phyloP scores from a whole-genome alignment of 495 filamentous ascomycete species.

The Tuber aestivum region DNA sequence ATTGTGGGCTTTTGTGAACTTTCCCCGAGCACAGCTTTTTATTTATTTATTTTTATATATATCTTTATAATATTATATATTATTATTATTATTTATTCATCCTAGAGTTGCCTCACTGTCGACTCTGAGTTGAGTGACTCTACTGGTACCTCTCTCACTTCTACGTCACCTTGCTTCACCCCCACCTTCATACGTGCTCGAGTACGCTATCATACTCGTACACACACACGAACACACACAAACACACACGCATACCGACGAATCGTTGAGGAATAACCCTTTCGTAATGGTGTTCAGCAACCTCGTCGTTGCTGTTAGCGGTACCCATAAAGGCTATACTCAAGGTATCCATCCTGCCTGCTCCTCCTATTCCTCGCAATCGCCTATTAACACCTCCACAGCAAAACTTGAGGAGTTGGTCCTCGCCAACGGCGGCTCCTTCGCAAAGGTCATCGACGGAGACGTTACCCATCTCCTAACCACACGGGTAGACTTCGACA shows the following conservation, averaged over 20 bases:
- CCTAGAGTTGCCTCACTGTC: too few relatives aligned
- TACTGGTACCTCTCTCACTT: too few relatives aligned
- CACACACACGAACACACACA: not conserved
- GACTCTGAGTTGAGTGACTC: not conserved
- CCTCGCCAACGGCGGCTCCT: conserved; percentile 49
- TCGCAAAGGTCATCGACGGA: conserved; percentile 47
- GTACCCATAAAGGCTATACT: conserved; percentile 52
- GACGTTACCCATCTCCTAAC: conserved; percentile 59
- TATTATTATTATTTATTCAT: not conserved
- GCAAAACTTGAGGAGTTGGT: conserved; percentile 47
- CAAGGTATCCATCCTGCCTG: conserved; percentile 47
- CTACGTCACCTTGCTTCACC: too few relatives aligned
- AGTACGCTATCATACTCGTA: too few relatives aligned
- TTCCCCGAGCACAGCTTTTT: not conserved
- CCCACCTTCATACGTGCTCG: too few relatives aligned
- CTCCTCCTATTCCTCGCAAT: too few relatives aligned
- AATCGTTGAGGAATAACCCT: not conserved
- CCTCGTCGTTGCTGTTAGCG: conserved; percentile 55
- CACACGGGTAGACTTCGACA: conserved; percentile 51
- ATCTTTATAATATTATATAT: too few relatives aligned
- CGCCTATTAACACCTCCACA: not conserved
- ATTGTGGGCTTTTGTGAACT: not conserved
- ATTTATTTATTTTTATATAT: not conserved
- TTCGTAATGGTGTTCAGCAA: conserved; percentile 17
- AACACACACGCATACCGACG: not conserved